A percentile compares a stretch with the other conserved stretches of the same genome.
Evolutionary conservation across 202 grass and related monocot genomes (phyloP).

Genomic region (Panicum virgatum): DNA sequence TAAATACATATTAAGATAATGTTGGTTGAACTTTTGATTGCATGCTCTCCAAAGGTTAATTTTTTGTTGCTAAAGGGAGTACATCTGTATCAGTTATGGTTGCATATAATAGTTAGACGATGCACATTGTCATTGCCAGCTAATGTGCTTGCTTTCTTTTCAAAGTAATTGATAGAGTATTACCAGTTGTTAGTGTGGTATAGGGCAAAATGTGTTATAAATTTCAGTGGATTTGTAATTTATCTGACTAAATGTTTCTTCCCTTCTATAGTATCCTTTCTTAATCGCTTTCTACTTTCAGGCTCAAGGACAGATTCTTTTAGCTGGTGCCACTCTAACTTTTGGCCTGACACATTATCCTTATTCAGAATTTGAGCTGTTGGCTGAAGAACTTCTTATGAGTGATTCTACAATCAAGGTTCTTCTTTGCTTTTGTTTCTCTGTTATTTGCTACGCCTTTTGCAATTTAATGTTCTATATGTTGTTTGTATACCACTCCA

Average conservation of each 20-base stretch:
- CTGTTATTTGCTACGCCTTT: conserved; percentile 2
- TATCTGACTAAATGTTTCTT: conserved; percentile 28
- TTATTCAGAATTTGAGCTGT: conserved; percentile 90
- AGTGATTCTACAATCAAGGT: conserved; percentile 95
- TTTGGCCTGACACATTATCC: conserved; percentile 95
- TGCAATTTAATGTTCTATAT: conserved; percentile 13
- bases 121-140: background rate
- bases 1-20: background rate
- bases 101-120: conserved; percentile 20
- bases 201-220: background rate
- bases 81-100: conserved; percentile 10
- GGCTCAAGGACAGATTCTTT: conserved; percentile 88
- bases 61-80: conserved; percentile 1
- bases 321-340: conserved; percentile 64
- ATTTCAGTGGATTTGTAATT: background rate
- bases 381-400: conserved; percentile 99
- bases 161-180: background rate
- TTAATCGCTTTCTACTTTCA: conserved; percentile 44
- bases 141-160: conserved; percentile 1
- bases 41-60: background rate
- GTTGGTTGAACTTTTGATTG: background rate
- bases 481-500: conserved; percentile 3
- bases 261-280: conserved; percentile 16
- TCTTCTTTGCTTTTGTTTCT: conserved; percentile 35
- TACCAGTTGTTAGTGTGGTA: conserved; percentile 24